phyloP scores from a whole-genome alignment of 129 eudicot genomes.

The Heracleum sosnowskyi region DNA sequence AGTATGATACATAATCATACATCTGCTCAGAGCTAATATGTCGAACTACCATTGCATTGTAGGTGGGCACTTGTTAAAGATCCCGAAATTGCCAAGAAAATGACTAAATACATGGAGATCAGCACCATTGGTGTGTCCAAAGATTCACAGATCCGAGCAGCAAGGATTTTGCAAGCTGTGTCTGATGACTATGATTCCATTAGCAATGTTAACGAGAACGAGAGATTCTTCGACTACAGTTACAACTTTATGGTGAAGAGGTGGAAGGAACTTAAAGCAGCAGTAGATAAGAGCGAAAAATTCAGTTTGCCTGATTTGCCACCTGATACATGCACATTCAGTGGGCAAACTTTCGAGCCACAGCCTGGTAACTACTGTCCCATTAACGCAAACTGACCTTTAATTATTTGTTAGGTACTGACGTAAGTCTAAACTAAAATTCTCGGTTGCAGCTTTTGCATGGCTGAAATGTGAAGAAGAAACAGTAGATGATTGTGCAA shows the following conservation, averaged over 20 bases:
- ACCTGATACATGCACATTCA: constrained; percentile 46
- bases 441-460: constrained; percentile 58
- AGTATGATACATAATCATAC: background rate
- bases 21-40: background rate
- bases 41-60: constrained; percentile 7
- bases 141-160: constrained; percentile 91
- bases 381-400: background rate
- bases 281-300: constrained; percentile 39
- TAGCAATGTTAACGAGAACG: constrained; percentile 16
- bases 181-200: constrained; percentile 34
- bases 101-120: constrained; percentile 75
- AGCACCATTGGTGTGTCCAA: constrained; percentile 93
- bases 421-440: background rate
- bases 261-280: constrained; percentile 71
- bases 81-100: constrained; percentile 63
- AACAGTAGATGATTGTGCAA: constrained; percentile 55
- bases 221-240: constrained; percentile 53
- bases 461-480: constrained; percentile 91
- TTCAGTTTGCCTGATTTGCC: constrained; percentile 70
- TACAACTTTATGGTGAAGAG: constrained; percentile 53
- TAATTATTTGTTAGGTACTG: background rate
- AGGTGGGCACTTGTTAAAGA: constrained; percentile 97
- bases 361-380: constrained; percentile 60
- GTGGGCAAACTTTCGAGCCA: constrained; percentile 47
- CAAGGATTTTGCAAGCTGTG: constrained; percentile 68